Evolutionary conservation across 352 stramenopile species (phyloP).

Genomic region (Pythium guiyangense): DNA sequence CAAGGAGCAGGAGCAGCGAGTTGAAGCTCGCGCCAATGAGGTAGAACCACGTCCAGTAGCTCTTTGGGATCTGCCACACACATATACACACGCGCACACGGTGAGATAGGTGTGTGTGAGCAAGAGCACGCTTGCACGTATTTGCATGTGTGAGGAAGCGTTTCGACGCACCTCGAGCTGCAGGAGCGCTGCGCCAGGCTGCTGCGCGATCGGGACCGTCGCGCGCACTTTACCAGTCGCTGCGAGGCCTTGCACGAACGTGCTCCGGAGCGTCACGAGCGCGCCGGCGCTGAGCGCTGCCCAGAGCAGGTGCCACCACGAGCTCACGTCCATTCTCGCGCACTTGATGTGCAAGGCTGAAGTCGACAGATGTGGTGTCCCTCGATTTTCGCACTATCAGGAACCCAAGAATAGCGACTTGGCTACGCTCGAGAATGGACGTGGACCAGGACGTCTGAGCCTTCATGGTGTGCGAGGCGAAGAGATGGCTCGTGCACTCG

Average conservation of each 20-base stretch:
- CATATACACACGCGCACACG: no score
- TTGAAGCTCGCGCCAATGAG: conserved; percentile 49
- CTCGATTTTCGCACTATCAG: no score
- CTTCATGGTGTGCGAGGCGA: not conserved
- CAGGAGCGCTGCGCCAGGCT: conserved; percentile 24
- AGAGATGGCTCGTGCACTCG: not conserved
- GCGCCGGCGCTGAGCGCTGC: conserved; percentile 17
- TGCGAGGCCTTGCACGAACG: conserved; percentile 33
- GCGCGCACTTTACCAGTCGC: conserved; percentile 40
- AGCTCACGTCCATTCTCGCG: conserved; percentile 2
- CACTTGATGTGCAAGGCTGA: not conserved
- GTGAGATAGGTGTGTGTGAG: no score
- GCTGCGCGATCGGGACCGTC: conserved; percentile 16
- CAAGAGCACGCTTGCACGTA: not conserved
- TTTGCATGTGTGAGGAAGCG: not conserved
- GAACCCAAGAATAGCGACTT: not conserved
- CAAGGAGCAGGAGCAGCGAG: conserved; percentile 21
- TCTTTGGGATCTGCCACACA: conserved; percentile 28
- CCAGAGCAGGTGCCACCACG: conserved; percentile 27
- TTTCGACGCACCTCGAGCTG: conserved; percentile 23
- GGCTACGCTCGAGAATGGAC: not conserved
- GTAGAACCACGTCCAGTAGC: conserved; percentile 76
- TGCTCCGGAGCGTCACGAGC: conserved; percentile 29
- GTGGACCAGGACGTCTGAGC: not conserved
- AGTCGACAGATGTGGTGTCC: not conserved